Evolutionary conservation across 2,329 filamentous ascomycete species (phyloP), one percentile per base, ranked within the genome.

Genomic region (Macrophomina pseudophaseolina): DNA sequence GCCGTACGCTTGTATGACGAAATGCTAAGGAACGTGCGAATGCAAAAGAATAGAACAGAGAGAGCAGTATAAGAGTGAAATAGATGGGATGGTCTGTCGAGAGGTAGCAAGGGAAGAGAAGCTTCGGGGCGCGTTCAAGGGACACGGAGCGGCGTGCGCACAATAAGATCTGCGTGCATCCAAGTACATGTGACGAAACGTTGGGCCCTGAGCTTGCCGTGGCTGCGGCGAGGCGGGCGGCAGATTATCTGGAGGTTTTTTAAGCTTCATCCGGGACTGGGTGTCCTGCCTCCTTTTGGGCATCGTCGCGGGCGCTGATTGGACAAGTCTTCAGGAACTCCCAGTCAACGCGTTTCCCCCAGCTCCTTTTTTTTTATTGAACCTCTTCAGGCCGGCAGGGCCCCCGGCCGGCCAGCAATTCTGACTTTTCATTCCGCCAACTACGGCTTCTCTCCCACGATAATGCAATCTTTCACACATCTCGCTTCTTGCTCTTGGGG

Each of bases 151-250:
- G 56, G 56, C 56, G 53, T 35, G 56, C 56, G 42, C 56, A 35
- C 42, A 30, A 60, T 60, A 60, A 60, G 56, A 60, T 35, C 56
- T 48, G 56, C 56, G 56, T 16, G 40, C 18, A 60, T 60, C 56
- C 56, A 23, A 23, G 28, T 60, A 46, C 38, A 60, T 60, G 56
- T 60, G 42, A 60, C 56, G 56, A 35, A 60, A 48, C 40, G 42
- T 40, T 33, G 40, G 54, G 40, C 23, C 28, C 18, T 23, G 23
- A 42, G 12, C 38, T n/a, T 59, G 4, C 40, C 16, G 16, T 46
- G 5, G 28, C 56, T 60, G 56, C 56, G 40, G 56, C 53, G 23
- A 18, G 40, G 56, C 42, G 56, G 16, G 28, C 56, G 56, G 56
- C 56, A 44, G 40, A 46, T 32, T 60, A 60, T 32, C 23, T 35